A percentile compares a stretch with the other conserved stretches of the same genome.
Evolutionary conservation across 2,329 filamentous ascomycete species (phyloP).

Genomic region (Ophiosphaerella korrae): DNA sequence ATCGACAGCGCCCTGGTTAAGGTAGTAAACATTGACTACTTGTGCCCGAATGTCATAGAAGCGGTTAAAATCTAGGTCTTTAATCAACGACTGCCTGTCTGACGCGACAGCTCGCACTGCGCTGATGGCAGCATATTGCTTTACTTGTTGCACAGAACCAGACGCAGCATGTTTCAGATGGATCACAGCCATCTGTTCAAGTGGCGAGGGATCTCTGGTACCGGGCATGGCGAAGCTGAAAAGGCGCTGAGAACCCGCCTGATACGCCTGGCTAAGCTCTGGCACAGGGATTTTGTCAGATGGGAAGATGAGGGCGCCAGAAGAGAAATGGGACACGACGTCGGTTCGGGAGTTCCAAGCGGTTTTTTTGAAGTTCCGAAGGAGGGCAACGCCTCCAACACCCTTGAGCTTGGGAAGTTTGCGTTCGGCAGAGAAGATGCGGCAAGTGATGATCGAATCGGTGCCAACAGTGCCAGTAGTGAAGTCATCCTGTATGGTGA

Average conservation of each 20-base stretch:
- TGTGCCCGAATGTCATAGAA: constrained; percentile 76
- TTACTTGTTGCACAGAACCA: constrained; percentile 14
- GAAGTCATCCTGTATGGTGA: constrained; percentile 49
- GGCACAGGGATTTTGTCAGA: constrained; percentile 22
- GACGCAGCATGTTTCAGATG: constrained; percentile 28
- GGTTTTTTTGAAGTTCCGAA: constrained; percentile 50
- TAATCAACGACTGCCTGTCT: constrained; percentile 59
- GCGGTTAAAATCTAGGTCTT: constrained; percentile 60
- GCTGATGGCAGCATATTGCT: constrained; percentile 16
- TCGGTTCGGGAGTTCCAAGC: constrained; percentile 23
- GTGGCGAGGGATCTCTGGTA: constrained; percentile 8
- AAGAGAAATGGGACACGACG: background rate
- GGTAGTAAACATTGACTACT: constrained; percentile 63
- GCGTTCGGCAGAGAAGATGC: constrained; percentile 25
- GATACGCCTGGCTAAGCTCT: constrained; percentile 22
- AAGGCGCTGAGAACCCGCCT: constrained; percentile 21
- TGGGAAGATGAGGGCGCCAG: constrained; percentile 23
- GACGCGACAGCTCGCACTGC: constrained; percentile 5
- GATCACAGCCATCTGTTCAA: constrained; percentile 34
- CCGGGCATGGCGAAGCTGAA: constrained; percentile 7
- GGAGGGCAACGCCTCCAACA: constrained; percentile 67
- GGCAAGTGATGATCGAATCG: constrained; percentile 24
- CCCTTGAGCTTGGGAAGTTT: constrained; percentile 52
- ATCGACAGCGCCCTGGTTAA: constrained; percentile 43
- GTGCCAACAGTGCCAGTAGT: constrained; percentile 13